Evolutionary conservation across 139 green algal species (phyloP), one percentile per base, ranked within the genome.

Genomic region (Zygnema cylindricum): DNA sequence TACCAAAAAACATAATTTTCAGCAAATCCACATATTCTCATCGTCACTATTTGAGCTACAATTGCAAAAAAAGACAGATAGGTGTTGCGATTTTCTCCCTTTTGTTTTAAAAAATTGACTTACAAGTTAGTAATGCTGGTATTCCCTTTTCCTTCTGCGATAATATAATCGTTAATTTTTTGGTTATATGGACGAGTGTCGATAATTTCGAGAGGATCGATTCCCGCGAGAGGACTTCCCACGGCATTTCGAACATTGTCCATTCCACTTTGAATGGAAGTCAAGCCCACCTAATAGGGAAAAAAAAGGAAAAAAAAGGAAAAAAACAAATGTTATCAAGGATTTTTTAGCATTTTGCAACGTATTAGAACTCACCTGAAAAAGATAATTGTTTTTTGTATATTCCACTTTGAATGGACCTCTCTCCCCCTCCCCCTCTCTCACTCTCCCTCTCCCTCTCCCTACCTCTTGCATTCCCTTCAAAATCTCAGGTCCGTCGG

Each of bases 201-300:
- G 2, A 98, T 54, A 25, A 99, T 92, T 94, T 99, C 97, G 32
- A 97, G 92, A 0, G 96, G 96, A 91, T 99, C 97, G 43, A 98
- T 93, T 39, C 96, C 96, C 25, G 95, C 94, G 43, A 98, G 95
- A 54, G 89, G 94, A 88, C 84, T 92, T 82, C 95, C 94, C 0
- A 97, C 98, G n/a, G 96, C 94, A 93, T 99, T 99, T 73, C 97
- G 95, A 82, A 98, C 96, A 89, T 97, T 98, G 95, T 99, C 97
- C 96, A 99, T 98, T 79, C 97, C 97, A 33, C 78, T 95, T 93
- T 98, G 95, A 42, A 98, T 93, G 83, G 89, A 94, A 54, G 93
- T 96, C 55, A 99, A 91, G 33, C 95, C 95, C 1, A 92, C 55
- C n/a, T 90, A 77, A 63, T 16, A 63, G 49, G 49, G 49, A 16